Evolutionary conservation across 768 basidiomycete genomes (phyloP), one percentile per base, ranked within the genome.

Genomic region (Agaricus blazei): DNA sequence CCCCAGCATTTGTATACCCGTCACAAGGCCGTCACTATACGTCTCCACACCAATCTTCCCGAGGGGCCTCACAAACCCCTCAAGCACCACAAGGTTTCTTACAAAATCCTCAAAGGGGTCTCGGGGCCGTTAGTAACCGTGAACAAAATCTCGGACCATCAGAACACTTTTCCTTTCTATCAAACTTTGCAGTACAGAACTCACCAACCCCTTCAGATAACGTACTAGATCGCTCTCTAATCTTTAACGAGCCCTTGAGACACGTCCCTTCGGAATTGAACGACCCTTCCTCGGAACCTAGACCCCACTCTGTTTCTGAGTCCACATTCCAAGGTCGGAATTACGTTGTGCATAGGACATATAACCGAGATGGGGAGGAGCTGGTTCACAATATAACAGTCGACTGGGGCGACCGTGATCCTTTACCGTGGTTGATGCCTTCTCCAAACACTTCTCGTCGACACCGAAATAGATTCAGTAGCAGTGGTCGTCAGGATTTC

Each of bases 191-290:
- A 9, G 67, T 75, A 4, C 70, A 72, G 44, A 75, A 74, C 54
- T 56, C 75, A 23, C 51, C 71, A 12, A 73, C 70, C 9, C 74
- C 74, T 11, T 58, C 64, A 11, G 70, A 72, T 26, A 52, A 62
- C 23, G 54, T 65, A 19, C 42, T 51, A 36, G 46, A 63, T n/a
- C 66, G 69, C 6, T 68, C 71, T 37, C 65, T 76, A 9, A 62
- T 76, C 11, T 76, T 76, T 51, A 72, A 75, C 26, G 76, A 76
- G 58, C 75, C 74, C 4, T 56, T 64, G 11, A 75, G 71, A 57
- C 72, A 72, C 58, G 49, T 64, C 19, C 58, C 59, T 9, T 51
- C 60, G 54, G 49, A 64, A 40, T 37, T 31, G 41, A 42, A 36
- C 23, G 40, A 56, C 48, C 54, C 48, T 49, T 24, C 43, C 49